These are phyloP conservation scores for Purpureocillium takamizusanense DNA, from an alignment of 2,329 filamentous ascomycete species.

Conservation along the genomic window DNA sequence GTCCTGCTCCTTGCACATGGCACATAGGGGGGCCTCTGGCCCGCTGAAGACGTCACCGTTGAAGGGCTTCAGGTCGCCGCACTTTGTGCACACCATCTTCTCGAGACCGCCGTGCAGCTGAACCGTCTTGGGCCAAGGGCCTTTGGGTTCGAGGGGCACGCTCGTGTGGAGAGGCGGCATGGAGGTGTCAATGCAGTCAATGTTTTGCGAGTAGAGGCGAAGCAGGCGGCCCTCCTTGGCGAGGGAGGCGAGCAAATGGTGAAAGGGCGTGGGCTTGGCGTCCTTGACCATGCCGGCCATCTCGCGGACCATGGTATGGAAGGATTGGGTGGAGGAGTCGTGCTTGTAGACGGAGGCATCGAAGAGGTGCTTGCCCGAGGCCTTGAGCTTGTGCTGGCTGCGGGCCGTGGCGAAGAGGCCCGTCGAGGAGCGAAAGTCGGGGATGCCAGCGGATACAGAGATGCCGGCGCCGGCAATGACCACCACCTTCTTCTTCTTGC, in stretches of 20 bases:
- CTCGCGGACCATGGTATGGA: constrained; percentile 92
- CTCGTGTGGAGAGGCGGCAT: constrained; percentile 71
- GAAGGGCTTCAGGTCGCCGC: constrained; percentile 66
- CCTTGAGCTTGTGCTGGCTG: constrained; percentile 79
- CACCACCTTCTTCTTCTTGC: constrained; percentile 91
- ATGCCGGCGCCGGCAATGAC: constrained; percentile 95
- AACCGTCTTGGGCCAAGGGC: constrained; percentile 86
- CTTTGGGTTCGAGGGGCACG: constrained; percentile 73
- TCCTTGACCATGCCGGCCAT: constrained; percentile 69
- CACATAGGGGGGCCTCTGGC: constrained; percentile 73
- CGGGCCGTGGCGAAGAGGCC: constrained; percentile 83
- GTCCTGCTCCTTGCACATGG: constrained; percentile 65
- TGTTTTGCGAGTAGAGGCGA: constrained; percentile 92
- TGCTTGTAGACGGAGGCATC: constrained; percentile 97
- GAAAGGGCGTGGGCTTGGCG: constrained; percentile 79
- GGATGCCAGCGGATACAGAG: constrained; percentile 92
- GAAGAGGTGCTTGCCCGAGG: constrained; percentile 88
- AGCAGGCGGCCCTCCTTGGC: constrained; percentile 79
- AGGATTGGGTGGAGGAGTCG: constrained; percentile 76
- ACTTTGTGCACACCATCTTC: constrained; percentile 97
- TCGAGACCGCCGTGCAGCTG: constrained; percentile 89
- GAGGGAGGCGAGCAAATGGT: constrained; percentile 85
- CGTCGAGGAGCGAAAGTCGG: constrained; percentile 87
- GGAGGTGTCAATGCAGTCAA: constrained; percentile 86
- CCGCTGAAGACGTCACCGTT: constrained; percentile 74